Evolutionary conservation across 352 stramenopile genomes (phyloP).

Genomic region (Phytophthora pinifolia): DNA sequence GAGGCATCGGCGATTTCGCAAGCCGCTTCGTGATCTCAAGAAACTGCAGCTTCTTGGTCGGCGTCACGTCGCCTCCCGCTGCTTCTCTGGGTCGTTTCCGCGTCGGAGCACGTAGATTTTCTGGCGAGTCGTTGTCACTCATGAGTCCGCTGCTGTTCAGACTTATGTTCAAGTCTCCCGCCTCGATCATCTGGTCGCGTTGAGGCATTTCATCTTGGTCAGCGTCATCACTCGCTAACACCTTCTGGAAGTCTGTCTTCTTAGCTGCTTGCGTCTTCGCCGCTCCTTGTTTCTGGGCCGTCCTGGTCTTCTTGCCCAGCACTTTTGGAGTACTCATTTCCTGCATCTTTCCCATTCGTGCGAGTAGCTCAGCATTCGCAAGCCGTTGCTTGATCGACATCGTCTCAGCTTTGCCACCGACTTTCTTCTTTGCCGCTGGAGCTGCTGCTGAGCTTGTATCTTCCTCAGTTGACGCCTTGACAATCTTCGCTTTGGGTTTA

Average conservation of each 20-base stretch:
- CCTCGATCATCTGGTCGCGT: slow-evolving; percentile 25
- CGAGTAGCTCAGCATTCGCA: slow-evolving; percentile 51
- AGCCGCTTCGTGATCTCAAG: slow-evolving; percentile 44
- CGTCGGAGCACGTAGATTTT: slow-evolving; percentile 27
- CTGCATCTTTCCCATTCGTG: slow-evolving; percentile 51
- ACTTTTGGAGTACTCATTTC: slow-evolving; percentile 72
- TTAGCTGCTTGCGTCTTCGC: slow-evolving; percentile 38
- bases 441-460: slow-evolving; percentile 1
- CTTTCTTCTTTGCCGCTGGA: slow-evolving; percentile 18
- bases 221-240: slow-evolving; percentile 21
- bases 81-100: slow-evolving; percentile 30
- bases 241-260: slow-evolving; percentile 51
- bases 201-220: slow-evolving; percentile 5
- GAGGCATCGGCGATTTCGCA: slow-evolving; percentile 43
- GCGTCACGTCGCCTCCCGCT: slow-evolving; percentile 22
- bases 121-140: slow-evolving; percentile 30
- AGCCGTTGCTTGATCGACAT: slow-evolving; percentile 47
- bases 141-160: slow-evolving; percentile 37
- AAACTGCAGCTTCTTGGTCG: slow-evolving; percentile 44
- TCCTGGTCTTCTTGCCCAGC: slow-evolving; percentile 51
- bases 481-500: slow-evolving; percentile 9
- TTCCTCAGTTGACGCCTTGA: slow-evolving; percentile 3
- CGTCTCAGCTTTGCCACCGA: slow-evolving; percentile 24
- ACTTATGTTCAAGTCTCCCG: slow-evolving; percentile 37
- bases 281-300: slow-evolving; percentile 33